Percentiles rank a stretch among this genome's conserved stretches.
phyloP scores from a whole-genome alignment of 2,329 filamentous ascomycete species.

The Penicillium brevicompactum region DNA sequence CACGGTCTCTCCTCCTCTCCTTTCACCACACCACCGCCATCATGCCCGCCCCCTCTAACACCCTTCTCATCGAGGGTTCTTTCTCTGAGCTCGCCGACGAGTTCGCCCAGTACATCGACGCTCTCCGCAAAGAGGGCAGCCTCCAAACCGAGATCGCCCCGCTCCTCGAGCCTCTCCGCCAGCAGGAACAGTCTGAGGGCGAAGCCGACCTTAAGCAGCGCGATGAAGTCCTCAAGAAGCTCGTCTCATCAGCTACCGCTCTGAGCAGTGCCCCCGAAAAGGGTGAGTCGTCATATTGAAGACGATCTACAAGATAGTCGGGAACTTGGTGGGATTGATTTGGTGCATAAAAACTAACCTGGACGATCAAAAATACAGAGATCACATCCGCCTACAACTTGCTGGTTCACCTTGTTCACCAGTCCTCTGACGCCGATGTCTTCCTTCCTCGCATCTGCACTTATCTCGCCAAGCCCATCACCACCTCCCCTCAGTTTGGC shows the following conservation, averaged over 20 bases:
- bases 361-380: slow-evolving; percentile 56
- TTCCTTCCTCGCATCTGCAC: slow-evolving; percentile 86
- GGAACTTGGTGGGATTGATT: slow-evolving; percentile 11
- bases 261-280: slow-evolving; percentile 90
- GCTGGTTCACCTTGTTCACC: slow-evolving; percentile 86
- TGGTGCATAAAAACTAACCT: slow-evolving; percentile 15
- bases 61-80: slow-evolving; percentile 79
- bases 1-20: slow-evolving; percentile 21
- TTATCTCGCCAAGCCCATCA: slow-evolving; percentile 84
- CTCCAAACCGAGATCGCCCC: slow-evolving; percentile 68
- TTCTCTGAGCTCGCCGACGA: slow-evolving; percentile 93
- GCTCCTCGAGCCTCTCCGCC: slow-evolving; percentile 60
- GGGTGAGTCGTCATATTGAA: slow-evolving; percentile 47
- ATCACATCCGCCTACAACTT: slow-evolving; percentile 96
- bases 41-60: slow-evolving; percentile 64
- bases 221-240: slow-evolving; percentile 84
- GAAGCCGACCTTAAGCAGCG: slow-evolving; percentile 62
- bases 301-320: slow-evolving; percentile 13
- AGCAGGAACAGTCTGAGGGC: slow-evolving; percentile 56
- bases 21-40: slow-evolving; percentile 20
- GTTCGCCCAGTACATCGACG: slow-evolving; percentile 91
- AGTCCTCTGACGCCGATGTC: slow-evolving; percentile 80
- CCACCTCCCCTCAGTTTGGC: slow-evolving; percentile 82
- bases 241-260: slow-evolving; percentile 75
- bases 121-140: slow-evolving; percentile 67